phyloP scores from a whole-genome alignment of 2,329 filamentous ascomycete genomes.

The Diplodia intermedia region DNA sequence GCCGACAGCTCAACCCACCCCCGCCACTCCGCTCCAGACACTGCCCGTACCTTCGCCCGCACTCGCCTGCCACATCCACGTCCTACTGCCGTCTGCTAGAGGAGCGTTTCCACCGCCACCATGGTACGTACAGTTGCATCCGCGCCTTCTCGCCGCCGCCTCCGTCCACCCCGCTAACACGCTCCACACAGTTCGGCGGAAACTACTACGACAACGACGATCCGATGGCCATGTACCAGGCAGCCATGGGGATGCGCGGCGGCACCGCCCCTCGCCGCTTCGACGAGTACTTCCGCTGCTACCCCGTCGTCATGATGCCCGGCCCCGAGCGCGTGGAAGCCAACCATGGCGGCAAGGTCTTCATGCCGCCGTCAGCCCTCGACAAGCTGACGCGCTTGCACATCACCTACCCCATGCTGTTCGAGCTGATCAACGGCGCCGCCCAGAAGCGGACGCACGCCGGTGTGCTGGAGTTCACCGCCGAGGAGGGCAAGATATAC shows the following conservation, averaged over 20 bases:
- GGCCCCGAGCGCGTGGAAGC: slow-evolving; percentile 86
- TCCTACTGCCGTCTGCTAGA: neutral
- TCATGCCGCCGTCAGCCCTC: slow-evolving; percentile 92
- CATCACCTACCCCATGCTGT: slow-evolving; percentile 96
- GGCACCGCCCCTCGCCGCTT: slow-evolving; percentile 73
- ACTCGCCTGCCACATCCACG: neutral
- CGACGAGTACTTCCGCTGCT: slow-evolving; percentile 98
- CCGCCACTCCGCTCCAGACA: neutral
- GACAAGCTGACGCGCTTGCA: slow-evolving; percentile 96
- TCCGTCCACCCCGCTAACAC: slow-evolving; percentile 36
- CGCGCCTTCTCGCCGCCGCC: slow-evolving; percentile 35
- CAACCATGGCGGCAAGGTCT: slow-evolving; percentile 97
- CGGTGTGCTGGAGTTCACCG: slow-evolving; percentile 95
- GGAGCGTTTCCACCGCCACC: slow-evolving; percentile 26
- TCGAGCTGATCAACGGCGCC: slow-evolving; percentile 91
- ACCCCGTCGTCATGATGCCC: slow-evolving; percentile 92
- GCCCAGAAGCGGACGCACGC: slow-evolving; percentile 76
- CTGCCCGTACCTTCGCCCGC: neutral
- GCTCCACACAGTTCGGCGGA: slow-evolving; percentile 47
- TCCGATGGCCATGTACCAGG: slow-evolving; percentile 61
- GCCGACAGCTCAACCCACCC: neutral
- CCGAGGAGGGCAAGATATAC: slow-evolving; percentile 95
- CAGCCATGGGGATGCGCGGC: slow-evolving; percentile 59
- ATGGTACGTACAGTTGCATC: slow-evolving; percentile 42
- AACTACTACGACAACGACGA: slow-evolving; percentile 62